Evolutionary conservation across 1,284 basidiomycete species (phyloP), one percentile per base, ranked within the genome.

Genomic region (Austroboletus olivaceoglutinosus): DNA sequence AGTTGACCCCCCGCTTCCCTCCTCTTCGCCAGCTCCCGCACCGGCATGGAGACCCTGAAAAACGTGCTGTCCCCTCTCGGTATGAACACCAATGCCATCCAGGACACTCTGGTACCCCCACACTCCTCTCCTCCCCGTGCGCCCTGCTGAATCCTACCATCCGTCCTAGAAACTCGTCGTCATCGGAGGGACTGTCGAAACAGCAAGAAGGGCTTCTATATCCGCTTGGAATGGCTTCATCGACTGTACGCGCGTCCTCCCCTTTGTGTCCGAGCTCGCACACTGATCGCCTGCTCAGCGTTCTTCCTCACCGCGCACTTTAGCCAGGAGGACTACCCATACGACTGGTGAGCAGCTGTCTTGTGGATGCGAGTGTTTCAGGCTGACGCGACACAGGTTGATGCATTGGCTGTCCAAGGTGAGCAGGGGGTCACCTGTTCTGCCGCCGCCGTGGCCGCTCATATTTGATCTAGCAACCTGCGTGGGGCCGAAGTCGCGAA

Each of bases 261-360:
- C 15, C 41, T 34, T 37, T 18, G n/a, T 27, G 13, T 9, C 33
- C 34, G 5, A n/a, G n/a, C 36, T 10, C 6, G 19, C 11, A 42
- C 19, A 3, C 48, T 60, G 4, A 70, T 7, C n/a, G 27, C 9
- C 12, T 19, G 9, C 33, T 43, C 63, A 91, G 88, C 88, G 0
- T 91, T 91, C 76, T 91, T 90, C 76, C 76, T 91, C 51, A 91
- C 89, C 15, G 89, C 89, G 1, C 88, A 90, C 61, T 91, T 91
- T 60, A 88, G 81, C 59, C 84, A 90, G 60, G 89, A 91, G 58
- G 89, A 91, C 61, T 91, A 89, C 58, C 87, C 87, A 3, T 89
- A 89, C 62, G 87, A 90, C 63, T 90, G 87, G 86, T 88, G 64
- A 55, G 54, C 6, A 40, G 22, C 43, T 18, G 53, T 45, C 22